Evolutionary conservation across 2,329 filamentous ascomycete species (phyloP).

Genomic region (Cladosporium oxysporum): DNA sequence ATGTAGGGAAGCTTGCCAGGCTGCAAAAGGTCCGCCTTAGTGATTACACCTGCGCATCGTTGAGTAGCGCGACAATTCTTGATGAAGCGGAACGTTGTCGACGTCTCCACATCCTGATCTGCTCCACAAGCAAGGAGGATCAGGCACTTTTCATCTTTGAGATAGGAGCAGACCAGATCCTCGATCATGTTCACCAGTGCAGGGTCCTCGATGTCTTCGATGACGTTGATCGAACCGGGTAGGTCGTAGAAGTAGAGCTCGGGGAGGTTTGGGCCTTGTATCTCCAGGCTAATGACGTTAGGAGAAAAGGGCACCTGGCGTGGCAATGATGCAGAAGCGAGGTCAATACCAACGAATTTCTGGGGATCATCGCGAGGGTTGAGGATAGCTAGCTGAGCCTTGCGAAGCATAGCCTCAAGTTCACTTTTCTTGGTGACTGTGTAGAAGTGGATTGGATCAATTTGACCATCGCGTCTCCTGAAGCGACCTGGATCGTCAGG

Average conservation of each 20-base stretch:
- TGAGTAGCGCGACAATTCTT: constrained; percentile 41
- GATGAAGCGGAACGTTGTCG: constrained; percentile 67
- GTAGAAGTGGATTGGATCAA: constrained; percentile 59
- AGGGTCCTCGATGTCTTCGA: constrained; percentile 60
- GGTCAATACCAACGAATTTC: constrained; percentile 38
- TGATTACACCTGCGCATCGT: constrained; percentile 62
- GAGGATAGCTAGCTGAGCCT: constrained; percentile 75
- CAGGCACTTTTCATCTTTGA: constrained; percentile 68
- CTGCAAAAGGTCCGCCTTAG: constrained; percentile 75
- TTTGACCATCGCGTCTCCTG: not conserved
- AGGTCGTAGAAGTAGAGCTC: constrained; percentile 83
- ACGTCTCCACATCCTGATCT: constrained; percentile 76
- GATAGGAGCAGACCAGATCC: constrained; percentile 70
- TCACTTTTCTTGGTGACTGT: constrained; percentile 61
- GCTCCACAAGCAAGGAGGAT: constrained; percentile 77
- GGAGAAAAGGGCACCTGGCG: constrained; percentile 71
- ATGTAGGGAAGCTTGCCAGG: constrained; percentile 36
- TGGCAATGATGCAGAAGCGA: not conserved
- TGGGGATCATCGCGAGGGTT: constrained; percentile 61
- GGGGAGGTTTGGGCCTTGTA: constrained; percentile 69
- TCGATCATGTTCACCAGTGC: constrained; percentile 72
- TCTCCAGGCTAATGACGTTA: constrained; percentile 76
- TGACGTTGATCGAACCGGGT: constrained; percentile 76
- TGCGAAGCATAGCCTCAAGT: constrained; percentile 68
- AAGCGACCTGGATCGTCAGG: not conserved